Base-by-base conservation (phyloP, 129 eudicot species). In the Saussurea involucrata region DNA sequence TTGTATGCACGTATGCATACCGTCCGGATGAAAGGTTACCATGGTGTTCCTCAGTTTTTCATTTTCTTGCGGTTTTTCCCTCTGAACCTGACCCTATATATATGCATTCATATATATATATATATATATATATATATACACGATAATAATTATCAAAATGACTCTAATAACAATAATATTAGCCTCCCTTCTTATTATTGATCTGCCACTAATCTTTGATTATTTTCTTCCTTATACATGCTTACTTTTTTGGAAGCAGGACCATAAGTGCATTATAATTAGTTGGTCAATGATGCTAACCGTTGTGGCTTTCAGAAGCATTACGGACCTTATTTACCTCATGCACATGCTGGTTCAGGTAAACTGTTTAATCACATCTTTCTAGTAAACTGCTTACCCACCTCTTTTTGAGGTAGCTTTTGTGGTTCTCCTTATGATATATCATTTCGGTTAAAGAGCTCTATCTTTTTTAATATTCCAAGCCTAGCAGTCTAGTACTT, bases 341-440 rank as follows among this genome's bases (percentile, higher is more conserved):
- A 2, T 91, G 58, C 92, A 94, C 74, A 91, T 94, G 68, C 85
- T 94, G 49, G 93, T 94, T 80, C 98, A 94, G 98, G 97, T 87
- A 81, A 75, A 60, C 32, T 28, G 21, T 13, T 60, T 42, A 65
- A 32, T 55, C 33, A 24, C 70, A 58, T 40, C 66, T 60, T 42
- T 40, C 46, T 28, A 17, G 44, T 3, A 22, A 49, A 21, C 8
- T 53, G 17, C 55, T 44, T 44, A 44, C 21, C 58, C 20, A 44
- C 17, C 1, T 44, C 10, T 42, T 40, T 33, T 58, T 11, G 3
- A 18, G 12, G 64, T 17, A 24, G 31, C 22, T 70, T 28, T 66
- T 29, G 12, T 33, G 11, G 68, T 64, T 18, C 37, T 40, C 67
- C 11, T 63, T 7, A 28, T 63, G 28, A 34, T 34, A 34, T 34